These are phyloP conservation scores for Saprolegnia parasitica DNA, from an alignment of 352 stramenopile species.

Conservation along the genomic window DNA sequence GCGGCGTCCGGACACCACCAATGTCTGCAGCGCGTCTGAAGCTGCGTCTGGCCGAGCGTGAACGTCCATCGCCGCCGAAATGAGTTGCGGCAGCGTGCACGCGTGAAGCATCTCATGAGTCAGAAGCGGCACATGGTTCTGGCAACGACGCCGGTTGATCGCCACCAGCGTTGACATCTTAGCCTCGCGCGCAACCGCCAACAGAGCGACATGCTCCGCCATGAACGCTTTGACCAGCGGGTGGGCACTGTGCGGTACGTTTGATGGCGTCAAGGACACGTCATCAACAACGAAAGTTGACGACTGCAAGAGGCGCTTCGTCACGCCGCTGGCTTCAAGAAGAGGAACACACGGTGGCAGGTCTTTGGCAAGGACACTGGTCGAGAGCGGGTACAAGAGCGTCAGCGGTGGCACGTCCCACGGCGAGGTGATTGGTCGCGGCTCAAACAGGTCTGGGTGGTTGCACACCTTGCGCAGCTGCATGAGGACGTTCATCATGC, in stretches of 20 bases:
- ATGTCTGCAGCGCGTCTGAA: conserved; percentile 40
- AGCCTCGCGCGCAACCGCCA: not conserved
- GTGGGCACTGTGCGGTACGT: not conserved
- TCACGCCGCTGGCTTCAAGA: no score
- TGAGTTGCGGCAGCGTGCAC: conserved; percentile 59
- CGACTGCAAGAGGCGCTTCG: not conserved
- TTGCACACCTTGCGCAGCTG: conserved; percentile 97
- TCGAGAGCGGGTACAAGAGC: conserved; percentile 7
- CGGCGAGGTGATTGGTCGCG: conserved; percentile 93
- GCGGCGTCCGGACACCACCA: conserved; percentile 46
- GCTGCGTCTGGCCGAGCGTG: conserved; percentile 32
- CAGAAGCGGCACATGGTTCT: not conserved
- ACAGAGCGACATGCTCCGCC: not conserved
- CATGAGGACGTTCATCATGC: conserved; percentile 99
- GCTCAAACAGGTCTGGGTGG: conserved; percentile 98
- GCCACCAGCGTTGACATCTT: not conserved
- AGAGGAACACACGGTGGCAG: not conserved
- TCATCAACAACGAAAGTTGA: conserved; percentile 31
- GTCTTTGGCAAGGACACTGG: not conserved
- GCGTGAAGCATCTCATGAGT: conserved; percentile 37
- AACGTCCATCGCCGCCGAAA: conserved; percentile 68
- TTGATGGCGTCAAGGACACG: conserved; percentile 19
- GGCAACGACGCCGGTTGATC: conserved; percentile 13
- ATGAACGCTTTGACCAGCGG: not conserved
- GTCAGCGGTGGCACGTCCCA: conserved; percentile 62